Conservation (phyloP, 2,329 filamentous ascomycete species). For the Ceratocystis ficicola region DNA sequence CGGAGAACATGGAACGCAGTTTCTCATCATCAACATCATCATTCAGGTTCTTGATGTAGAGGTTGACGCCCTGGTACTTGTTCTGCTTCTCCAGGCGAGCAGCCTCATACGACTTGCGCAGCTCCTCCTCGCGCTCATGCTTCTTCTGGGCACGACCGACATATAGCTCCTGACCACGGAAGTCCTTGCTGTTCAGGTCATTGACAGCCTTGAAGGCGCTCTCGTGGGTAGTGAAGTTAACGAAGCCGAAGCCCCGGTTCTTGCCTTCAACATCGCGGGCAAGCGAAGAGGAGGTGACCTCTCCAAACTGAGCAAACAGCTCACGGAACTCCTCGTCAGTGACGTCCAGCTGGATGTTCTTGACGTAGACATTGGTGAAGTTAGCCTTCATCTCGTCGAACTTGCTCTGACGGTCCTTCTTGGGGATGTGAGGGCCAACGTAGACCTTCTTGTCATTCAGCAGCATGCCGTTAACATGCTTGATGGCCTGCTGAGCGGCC, state of each 20-base stretch:
- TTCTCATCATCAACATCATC: conserved; percentile 98
- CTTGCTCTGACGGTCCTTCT: conserved; percentile 99
- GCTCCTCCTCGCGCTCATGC: conserved; percentile 98
- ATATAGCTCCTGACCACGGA: conserved; percentile 90
- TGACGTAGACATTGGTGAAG: conserved; percentile 99
- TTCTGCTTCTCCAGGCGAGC: conserved; percentile 94
- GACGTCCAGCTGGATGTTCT: conserved; percentile 80
- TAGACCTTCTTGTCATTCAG: conserved; percentile 99
- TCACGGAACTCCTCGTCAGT: conserved; percentile 89
- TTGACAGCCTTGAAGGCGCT: conserved; percentile 77
- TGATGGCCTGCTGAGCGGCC: conserved; percentile 92
- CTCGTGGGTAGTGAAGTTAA: conserved; percentile 91
- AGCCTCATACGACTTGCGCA: conserved; percentile 97
- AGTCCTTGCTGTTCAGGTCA: conserved; percentile 79
- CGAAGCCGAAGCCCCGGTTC: conserved; percentile 90
- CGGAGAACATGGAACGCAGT: conserved; percentile 81
- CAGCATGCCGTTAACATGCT: conserved; percentile 99
- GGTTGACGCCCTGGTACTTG: conserved; percentile 98
- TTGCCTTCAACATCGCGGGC: conserved; percentile 82
- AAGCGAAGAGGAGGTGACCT: conserved; percentile 90
- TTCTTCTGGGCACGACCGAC: conserved; percentile 99
- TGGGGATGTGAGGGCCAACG: conserved; percentile 96
- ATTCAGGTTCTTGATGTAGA: conserved; percentile 98
- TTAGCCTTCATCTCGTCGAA: conserved; percentile 99
- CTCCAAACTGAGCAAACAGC: conserved; percentile 82